These are phyloP conservation scores for Euphorbia celastroides DNA, from an alignment of 441 rosid species.

Conservation along the genomic window DNA sequence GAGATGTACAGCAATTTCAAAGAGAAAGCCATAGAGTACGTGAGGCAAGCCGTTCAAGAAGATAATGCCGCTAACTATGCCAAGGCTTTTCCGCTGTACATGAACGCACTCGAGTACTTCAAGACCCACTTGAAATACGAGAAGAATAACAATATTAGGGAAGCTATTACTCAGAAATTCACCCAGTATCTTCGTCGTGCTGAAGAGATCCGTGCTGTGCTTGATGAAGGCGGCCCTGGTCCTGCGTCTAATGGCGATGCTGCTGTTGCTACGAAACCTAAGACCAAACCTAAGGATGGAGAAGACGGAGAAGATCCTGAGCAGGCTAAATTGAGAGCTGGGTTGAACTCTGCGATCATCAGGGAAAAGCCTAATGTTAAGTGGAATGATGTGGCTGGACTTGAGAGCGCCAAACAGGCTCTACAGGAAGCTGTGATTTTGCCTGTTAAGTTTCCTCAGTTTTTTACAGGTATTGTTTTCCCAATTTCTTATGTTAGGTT, in stretches of 20 bases:
- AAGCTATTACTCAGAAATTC: constrained; percentile 89
- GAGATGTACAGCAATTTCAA: constrained; percentile 96
- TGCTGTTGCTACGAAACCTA: constrained; percentile 79
- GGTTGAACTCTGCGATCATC: constrained; percentile 72
- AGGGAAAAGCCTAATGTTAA: constrained; percentile 80
- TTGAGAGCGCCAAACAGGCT: constrained; percentile 80
- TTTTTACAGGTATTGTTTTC: constrained; percentile 56
- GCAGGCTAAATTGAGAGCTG: constrained; percentile 73
- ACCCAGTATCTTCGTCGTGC: constrained; percentile 96
- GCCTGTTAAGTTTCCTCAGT: constrained; percentile 89
- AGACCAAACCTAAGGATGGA: constrained; percentile 78
- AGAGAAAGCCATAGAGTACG: constrained; percentile 97
- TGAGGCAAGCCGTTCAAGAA: constrained; percentile 87
- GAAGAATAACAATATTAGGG: constrained; percentile 89
- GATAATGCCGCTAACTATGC: constrained; percentile 91
- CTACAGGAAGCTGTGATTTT: constrained; percentile 93
- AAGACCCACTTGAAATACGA: constrained; percentile 96
- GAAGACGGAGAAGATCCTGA: constrained; percentile 84
- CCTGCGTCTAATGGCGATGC: constrained; percentile 84
- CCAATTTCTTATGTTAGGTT: not conserved
- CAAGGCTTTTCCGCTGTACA: constrained; percentile 88
- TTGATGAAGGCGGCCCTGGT: constrained; percentile 88
- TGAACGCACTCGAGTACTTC: constrained; percentile 97
- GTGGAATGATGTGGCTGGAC: constrained; percentile 76
- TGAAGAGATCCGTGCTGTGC: constrained; percentile 96